Percentiles rank a stretch among this genome's conserved stretches.
phyloP scores from a whole-genome alignment of 129 eudicot genomes.

The Saussurea involucrata region DNA sequence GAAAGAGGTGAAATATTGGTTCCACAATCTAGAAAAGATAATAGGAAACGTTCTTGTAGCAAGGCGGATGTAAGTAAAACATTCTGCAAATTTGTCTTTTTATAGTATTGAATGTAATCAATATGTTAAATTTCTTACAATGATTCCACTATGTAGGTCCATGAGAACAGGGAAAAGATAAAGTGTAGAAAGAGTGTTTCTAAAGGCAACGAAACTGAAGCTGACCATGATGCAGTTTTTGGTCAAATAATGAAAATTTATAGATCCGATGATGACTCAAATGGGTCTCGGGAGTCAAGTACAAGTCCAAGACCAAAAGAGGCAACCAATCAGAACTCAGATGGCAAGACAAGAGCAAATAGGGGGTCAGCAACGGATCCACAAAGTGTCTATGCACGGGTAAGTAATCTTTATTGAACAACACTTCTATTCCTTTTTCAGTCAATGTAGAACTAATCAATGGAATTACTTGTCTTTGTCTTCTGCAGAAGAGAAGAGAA shows the following conservation, averaged over 20 bases:
- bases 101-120: neutral
- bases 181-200: constrained; percentile 40
- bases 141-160: constrained; percentile 31
- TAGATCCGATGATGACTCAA: constrained; percentile 57
- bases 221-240: constrained; percentile 14
- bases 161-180: constrained; percentile 43
- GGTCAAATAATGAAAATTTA: constrained; percentile 27
- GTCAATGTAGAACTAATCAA: neutral
- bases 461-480: neutral
- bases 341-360: constrained; percentile 47
- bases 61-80: constrained; percentile 46
- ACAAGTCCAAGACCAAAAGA: constrained; percentile 24
- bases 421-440: neutral
- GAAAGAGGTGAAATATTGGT: neutral
- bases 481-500: constrained; percentile 74
- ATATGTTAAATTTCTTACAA: neutral
- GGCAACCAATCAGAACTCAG: constrained; percentile 17
- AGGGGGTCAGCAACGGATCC: constrained; percentile 77
- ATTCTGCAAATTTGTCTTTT: neutral
- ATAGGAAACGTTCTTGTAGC: constrained; percentile 41
- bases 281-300: constrained; percentile 35
- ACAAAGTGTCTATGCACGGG: constrained; percentile 87
- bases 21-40: neutral
- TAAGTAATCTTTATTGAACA: constrained; percentile 11
- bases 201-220: constrained; percentile 17